Evolutionary conservation across 148 eudicot genomes (phyloP), one percentile per base, ranked within the genome.

Genomic region (Camellia sinensis): DNA sequence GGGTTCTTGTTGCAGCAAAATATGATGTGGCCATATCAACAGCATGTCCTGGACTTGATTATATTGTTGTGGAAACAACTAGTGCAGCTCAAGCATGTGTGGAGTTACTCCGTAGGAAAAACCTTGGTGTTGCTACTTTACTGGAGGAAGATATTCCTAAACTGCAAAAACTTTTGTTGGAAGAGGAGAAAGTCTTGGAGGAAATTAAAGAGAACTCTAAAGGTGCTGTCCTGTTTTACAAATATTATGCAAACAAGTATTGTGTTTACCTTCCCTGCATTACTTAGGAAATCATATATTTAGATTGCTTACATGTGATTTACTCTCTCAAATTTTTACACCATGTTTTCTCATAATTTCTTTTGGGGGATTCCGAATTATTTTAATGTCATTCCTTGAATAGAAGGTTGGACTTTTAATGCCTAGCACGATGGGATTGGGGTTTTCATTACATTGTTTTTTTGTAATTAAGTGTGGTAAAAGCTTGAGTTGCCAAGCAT

Each of bases 21-120:
- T 97, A 92, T 89, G 98, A 97, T 78, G 85, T 97, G 69, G 98
- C 99, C 53, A 83, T 97, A 84, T 97, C 99, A 85, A 97, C 98
- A 29, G 98, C 99, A 78, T 94, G 98, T 76, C 74, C 90, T 77
- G 99, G 95, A 75, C 97, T 97, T 80, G 98, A 97, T 82, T 97
- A 94, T 82, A 94, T 97, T 85, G 91, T 97, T 44, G 98, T 97
- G 68, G 98, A 97, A 87, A 97, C 95, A 60, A 91, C 97, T 83
- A 86, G 86, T 78, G 97, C 97, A 29, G 99, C 99, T 74, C 94
- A 94, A 81, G 89, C 93, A 81, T 97, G 99, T 81, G 98, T 97
- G 57, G 97, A 94, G 84, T 79, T 97, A 80, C 93, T 97, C 71
- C 93, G 99, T 18, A 87, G 87, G 78, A 90, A 91, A 83, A 87